Conservation (phyloP, 1,284 basidiomycete species). For the Trichosporon ovoides region DNA sequence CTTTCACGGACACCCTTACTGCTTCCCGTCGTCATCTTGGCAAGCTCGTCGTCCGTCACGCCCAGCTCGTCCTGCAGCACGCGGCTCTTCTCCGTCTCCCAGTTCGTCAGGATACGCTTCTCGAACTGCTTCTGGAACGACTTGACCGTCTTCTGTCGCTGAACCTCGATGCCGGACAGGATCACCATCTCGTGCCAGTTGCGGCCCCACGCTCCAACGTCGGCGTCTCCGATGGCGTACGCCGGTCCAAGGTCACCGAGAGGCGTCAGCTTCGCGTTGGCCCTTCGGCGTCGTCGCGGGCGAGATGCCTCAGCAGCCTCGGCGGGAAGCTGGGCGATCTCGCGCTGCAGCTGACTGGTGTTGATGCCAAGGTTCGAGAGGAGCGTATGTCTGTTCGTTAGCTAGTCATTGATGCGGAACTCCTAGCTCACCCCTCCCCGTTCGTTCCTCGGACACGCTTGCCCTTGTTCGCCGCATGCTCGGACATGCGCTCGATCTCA, state of each 20-base stretch:
- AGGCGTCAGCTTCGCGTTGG: slow-evolving; percentile 20
- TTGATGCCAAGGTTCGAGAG: slow-evolving; percentile 46
- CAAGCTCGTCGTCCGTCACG: slow-evolving; percentile 44
- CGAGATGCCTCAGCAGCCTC: slow-evolving; percentile 14
- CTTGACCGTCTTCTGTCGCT: slow-evolving; percentile 43
- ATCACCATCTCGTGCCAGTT: slow-evolving; percentile 49
- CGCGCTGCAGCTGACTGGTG: slow-evolving; percentile 41
- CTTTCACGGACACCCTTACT: slow-evolving; percentile 16
- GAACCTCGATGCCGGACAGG: slow-evolving; percentile 42
- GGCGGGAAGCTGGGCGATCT: slow-evolving; percentile 36
- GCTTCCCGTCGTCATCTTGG: slow-evolving; percentile 22
- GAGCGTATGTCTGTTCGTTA: slow-evolving; percentile 29
- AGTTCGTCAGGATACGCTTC: slow-evolving; percentile 38
- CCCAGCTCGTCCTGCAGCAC: slow-evolving; percentile 46
- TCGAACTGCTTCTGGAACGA: slow-evolving; percentile 45
- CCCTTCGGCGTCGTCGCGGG: slow-evolving; percentile 23
- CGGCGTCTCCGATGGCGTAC: slow-evolving; percentile 33
- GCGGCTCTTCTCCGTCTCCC: slow-evolving; percentile 42
- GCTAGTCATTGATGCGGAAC: neutral
- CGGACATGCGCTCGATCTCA: slow-evolving; percentile 46
- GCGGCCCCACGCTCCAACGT: slow-evolving; percentile 42
- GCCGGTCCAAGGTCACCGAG: slow-evolving; percentile 29
- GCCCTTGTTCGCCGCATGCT: slow-evolving; percentile 32
- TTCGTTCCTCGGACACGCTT: slow-evolving; percentile 26
- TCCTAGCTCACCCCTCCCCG: slow-evolving; percentile 38